A percentile compares a stretch with the other conserved stretches of the same genome.
Conservation (phyloP, 495 filamentous ascomycete genomes). For the Aspergillus ellipticus region DNA sequence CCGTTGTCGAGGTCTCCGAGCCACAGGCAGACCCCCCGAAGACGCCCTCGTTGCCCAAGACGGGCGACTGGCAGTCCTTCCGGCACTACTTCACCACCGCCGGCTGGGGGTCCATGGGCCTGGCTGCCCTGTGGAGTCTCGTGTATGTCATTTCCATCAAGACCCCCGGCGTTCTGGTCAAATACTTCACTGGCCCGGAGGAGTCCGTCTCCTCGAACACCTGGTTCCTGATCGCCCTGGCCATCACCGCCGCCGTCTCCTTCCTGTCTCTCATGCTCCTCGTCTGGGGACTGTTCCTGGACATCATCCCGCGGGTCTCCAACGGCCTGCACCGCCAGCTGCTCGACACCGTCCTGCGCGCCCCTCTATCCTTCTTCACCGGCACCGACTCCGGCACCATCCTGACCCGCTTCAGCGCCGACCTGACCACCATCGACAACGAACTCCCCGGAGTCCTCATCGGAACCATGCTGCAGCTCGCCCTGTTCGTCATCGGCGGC, state of each 20-base stretch:
- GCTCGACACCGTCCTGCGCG: neutral
- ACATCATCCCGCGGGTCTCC: neutral
- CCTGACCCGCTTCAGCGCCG: neutral
- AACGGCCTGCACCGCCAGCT: neutral
- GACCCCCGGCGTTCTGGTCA: no score
- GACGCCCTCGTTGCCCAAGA: no score
- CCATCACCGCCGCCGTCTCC: neutral
- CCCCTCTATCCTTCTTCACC: neutral
- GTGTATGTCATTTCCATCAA: no score
- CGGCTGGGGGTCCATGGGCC: no score
- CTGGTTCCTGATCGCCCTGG: no score
- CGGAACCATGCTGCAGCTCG: neutral
- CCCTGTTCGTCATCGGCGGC: neutral
- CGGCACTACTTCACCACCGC: no score
- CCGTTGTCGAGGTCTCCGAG: no score
- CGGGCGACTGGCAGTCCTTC: no score
- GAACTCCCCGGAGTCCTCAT: neutral
- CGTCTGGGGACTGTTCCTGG: neutral
- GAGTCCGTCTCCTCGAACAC: no score
- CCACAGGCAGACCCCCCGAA: no score
- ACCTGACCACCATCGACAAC: neutral
- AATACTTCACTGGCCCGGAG: no score
- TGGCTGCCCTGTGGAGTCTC: no score
- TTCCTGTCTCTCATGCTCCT: neutral
- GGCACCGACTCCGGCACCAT: neutral